phyloP scores from a whole-genome alignment of 768 basidiomycete species.

The Saitozyma podzolica region DNA sequence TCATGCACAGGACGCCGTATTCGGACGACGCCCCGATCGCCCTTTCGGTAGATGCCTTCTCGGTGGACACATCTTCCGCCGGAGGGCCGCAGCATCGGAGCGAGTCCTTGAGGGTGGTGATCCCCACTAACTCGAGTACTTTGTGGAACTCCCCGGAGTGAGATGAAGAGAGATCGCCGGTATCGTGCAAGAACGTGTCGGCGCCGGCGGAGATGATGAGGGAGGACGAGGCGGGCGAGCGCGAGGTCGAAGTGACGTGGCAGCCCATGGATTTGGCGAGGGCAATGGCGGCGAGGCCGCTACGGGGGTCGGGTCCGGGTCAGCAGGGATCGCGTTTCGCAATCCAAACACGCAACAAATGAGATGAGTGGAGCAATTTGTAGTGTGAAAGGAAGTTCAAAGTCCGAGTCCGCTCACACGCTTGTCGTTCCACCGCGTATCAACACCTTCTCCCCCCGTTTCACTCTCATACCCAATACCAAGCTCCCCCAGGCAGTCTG shows the following conservation, averaged over 20 bases:
- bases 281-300: conserved; percentile 7
- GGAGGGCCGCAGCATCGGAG: conserved; percentile 1
- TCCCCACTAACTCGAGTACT: conserved; percentile 13
- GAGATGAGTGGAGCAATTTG: no score
- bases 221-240: neutral
- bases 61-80: no score
- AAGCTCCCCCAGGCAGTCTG: conserved; percentile 14
- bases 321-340: no score
- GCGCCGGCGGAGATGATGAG: conserved; percentile 5
- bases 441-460: conserved; percentile 10
- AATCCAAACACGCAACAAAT: no score
- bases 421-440: conserved; percentile 12
- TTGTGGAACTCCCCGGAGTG: conserved; percentile 6
- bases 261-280: conserved; percentile 9
- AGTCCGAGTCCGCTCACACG: conserved; percentile 1
- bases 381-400: neutral
- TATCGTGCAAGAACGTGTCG: conserved; percentile 1
- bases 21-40: neutral
- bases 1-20: conserved; percentile 10
- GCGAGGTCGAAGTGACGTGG: conserved; percentile 12
- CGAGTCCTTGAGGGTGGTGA: conserved; percentile 7
- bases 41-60: no score
- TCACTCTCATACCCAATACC: conserved; percentile 2
- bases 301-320: neutral
- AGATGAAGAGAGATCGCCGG: neutral